phyloP scores from a whole-genome alignment of 352 stramenopile genomes.

The Phytophthora syringae region DNA sequence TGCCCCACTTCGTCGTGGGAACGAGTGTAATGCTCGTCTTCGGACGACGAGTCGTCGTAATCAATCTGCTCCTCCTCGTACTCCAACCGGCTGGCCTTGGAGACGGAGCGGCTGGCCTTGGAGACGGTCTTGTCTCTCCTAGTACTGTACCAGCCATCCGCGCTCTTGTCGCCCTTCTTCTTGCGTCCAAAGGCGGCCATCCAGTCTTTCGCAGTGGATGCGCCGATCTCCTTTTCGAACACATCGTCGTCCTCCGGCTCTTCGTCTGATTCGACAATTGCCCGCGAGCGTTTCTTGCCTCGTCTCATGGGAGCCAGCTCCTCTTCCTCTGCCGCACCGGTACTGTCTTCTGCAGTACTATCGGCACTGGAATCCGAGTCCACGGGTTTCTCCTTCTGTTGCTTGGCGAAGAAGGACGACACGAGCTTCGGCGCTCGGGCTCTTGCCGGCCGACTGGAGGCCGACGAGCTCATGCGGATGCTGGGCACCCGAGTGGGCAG shows the following conservation, averaged over 20 bases:
- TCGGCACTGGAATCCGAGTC: slow-evolving; percentile 32
- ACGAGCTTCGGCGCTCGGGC: slow-evolving; percentile 21
- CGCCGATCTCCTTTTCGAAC: slow-evolving; percentile 36
- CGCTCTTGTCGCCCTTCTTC: slow-evolving; percentile 36
- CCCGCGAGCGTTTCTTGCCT: slow-evolving; percentile 54
- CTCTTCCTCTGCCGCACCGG: slow-evolving; percentile 59
- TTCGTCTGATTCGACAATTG: slow-evolving; percentile 75
- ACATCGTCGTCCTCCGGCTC: slow-evolving; percentile 44
- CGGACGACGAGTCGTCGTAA: slow-evolving; percentile 46
- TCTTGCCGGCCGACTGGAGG: slow-evolving; percentile 15
- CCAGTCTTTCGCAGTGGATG: slow-evolving; percentile 54
- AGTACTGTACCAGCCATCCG: slow-evolving; percentile 31
- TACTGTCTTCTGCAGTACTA: slow-evolving; percentile 44
- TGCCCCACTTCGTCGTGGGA: slow-evolving; percentile 79
- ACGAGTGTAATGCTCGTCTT: slow-evolving; percentile 58
- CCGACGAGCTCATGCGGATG: slow-evolving; percentile 41
- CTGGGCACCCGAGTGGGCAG: slow-evolving; percentile 36
- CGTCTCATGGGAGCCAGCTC: slow-evolving; percentile 42
- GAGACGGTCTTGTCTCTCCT: slow-evolving; percentile 13
- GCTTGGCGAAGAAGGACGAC: slow-evolving; percentile 49
- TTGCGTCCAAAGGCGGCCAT: slow-evolving; percentile 62
- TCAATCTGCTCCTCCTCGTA: slow-evolving; percentile 23
- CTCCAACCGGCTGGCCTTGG: slow-evolving; percentile 2
- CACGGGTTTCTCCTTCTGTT: slow-evolving; percentile 5
- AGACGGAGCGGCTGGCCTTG: no score